Percentiles rank a stretch among this genome's conserved stretches.
These are phyloP conservation scores for Hypoxylon sp. DNA, from an alignment of 2,329 filamentous ascomycete species.

Conservation along the genomic window DNA sequence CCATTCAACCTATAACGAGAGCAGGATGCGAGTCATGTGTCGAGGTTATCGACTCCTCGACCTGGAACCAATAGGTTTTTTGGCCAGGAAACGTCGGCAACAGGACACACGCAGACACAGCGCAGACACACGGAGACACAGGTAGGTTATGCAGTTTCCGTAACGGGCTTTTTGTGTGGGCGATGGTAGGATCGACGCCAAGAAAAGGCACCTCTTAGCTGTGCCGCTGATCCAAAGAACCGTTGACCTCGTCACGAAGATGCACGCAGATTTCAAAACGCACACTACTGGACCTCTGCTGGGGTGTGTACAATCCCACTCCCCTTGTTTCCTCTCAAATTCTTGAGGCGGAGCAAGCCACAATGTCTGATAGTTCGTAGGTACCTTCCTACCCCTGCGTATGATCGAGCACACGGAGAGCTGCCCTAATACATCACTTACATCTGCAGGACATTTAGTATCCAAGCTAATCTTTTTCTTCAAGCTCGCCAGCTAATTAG, in stretches of 20 bases:
- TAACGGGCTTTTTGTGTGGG: slow-evolving; percentile 47
- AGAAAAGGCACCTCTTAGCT: slow-evolving; percentile 43
- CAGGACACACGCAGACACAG: slow-evolving; percentile 37
- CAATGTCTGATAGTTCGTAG: slow-evolving; percentile 37
- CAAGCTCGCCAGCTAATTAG: slow-evolving; percentile 20
- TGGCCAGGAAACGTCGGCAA: slow-evolving; percentile 42
- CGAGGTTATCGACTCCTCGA: slow-evolving; percentile 15
- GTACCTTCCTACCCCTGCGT: slow-evolving; percentile 42
- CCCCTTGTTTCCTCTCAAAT: slow-evolving; percentile 27
- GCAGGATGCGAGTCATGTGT: slow-evolving; percentile 38
- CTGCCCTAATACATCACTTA: slow-evolving; percentile 45
- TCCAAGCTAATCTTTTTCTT: slow-evolving; percentile 37
- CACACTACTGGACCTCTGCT: slow-evolving; percentile 33
- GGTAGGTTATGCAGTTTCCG: slow-evolving; percentile 42
- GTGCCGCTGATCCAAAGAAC: slow-evolving; percentile 44
- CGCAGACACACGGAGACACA: slow-evolving; percentile 11
- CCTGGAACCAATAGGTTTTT: slow-evolving; percentile 35
- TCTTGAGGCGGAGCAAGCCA: slow-evolving; percentile 47
- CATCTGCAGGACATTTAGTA: slow-evolving; percentile 40
- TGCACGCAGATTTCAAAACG: slow-evolving; percentile 35
- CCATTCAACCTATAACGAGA: slow-evolving; percentile 35
- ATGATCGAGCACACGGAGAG: slow-evolving; percentile 35
- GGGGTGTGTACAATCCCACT: slow-evolving; percentile 32
- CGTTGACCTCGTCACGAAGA: slow-evolving; percentile 40
- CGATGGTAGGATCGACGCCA: slow-evolving; percentile 47